Conservation (phyloP, 257 asterid genomes). For the Mitragyna speciosa region DNA sequence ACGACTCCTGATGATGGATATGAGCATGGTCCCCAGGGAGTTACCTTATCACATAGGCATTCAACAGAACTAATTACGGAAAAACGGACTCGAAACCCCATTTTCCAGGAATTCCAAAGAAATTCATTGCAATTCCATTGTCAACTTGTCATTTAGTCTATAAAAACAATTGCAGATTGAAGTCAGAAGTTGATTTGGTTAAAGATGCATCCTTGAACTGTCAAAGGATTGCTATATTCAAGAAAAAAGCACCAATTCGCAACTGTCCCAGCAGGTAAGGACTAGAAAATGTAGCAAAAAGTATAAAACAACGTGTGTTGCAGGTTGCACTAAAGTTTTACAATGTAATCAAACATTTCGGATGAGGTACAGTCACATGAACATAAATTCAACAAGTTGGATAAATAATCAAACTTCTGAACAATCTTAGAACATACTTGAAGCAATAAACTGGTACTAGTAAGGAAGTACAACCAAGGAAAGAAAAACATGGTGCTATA, state of each 20-base stretch:
- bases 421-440: not conserved
- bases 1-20: too few relatives aligned
- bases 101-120: not conserved
- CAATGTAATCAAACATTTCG: not conserved
- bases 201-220: not conserved
- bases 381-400: not conserved
- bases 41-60: too few relatives aligned
- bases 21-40: too few relatives aligned
- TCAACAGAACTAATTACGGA: too few relatives aligned
- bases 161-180: not conserved
- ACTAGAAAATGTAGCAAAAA: not conserved
- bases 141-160: not conserved
- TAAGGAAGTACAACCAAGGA: not conserved
- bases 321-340: not conserved
- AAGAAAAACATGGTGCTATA: not conserved
- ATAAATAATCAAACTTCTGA: not conserved
- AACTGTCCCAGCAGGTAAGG: not conserved
- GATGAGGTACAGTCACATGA: constrained; percentile 8
- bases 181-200: constrained; percentile 8
- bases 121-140: not conserved
- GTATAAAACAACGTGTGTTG: not conserved
- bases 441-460: not conserved
- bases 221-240: not conserved
- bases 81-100: not conserved
- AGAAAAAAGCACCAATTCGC: not conserved